phyloP scores from a whole-genome alignment of 352 stramenopile species.

The Hyaloperonospora arabidopsidis region DNA sequence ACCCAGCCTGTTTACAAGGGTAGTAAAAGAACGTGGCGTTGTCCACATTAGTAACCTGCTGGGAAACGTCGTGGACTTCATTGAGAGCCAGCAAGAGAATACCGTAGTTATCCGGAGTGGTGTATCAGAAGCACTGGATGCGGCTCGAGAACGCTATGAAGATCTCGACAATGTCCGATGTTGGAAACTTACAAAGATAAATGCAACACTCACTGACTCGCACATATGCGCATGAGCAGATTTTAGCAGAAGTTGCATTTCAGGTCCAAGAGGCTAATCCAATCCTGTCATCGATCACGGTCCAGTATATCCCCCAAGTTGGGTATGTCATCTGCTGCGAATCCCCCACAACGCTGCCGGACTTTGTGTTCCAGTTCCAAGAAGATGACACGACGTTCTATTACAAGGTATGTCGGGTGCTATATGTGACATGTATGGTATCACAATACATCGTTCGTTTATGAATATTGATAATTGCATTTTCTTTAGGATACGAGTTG shows the following conservation, averaged over 20 bases:
- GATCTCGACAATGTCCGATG: constrained; percentile 69
- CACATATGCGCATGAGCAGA: constrained; percentile 25
- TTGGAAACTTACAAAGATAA: neutral
- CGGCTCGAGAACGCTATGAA: constrained; percentile 57
- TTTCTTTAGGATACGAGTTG: constrained; percentile 57
- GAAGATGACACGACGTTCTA: constrained; percentile 82
- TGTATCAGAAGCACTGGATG: constrained; percentile 66
- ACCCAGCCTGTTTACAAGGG: constrained; percentile 30
- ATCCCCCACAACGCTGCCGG: constrained; percentile 48
- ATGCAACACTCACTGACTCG: neutral
- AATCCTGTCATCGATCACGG: constrained; percentile 60
- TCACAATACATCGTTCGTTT: neutral
- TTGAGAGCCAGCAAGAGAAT: constrained; percentile 59
- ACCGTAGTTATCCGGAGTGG: constrained; percentile 58
- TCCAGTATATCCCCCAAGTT: constrained; percentile 84
- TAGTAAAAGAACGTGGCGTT: constrained; percentile 33
- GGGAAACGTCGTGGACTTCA: constrained; percentile 77
- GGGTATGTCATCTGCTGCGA: constrained; percentile 82
- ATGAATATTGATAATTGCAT: neutral
- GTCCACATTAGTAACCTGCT: constrained; percentile 70
- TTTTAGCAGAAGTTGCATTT: constrained; percentile 76
- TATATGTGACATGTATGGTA: neutral
- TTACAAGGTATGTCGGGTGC: constrained; percentile 60
- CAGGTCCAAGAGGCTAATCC: constrained; percentile 73
- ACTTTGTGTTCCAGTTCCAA: constrained; percentile 86